phyloP scores from a whole-genome alignment of 306 rosid genomes.

The Prunus salicina region DNA sequence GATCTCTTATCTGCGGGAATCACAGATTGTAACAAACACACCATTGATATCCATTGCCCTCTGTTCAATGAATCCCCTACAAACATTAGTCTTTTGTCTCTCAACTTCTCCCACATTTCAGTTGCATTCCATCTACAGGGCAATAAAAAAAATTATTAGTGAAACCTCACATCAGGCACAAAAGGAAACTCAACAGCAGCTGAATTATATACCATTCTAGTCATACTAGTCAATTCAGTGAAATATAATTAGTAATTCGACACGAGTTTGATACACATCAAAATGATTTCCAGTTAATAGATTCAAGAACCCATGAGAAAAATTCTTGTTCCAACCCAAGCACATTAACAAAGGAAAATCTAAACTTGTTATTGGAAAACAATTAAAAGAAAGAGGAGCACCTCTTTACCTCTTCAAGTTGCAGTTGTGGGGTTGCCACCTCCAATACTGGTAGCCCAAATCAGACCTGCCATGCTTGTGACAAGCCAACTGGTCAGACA shows the following conservation, averaged over 20 bases:
- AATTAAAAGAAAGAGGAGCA: constrained; percentile 19
- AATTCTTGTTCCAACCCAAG: constrained; percentile 7
- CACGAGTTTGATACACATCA: neutral
- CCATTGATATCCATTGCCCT: constrained; percentile 98
- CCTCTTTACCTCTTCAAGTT: constrained; percentile 90
- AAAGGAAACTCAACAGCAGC: constrained; percentile 1
- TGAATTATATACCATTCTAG: neutral
- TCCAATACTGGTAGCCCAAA: constrained; percentile 79
- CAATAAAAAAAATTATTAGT: constrained; percentile 19
- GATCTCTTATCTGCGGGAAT: constrained; percentile 82
- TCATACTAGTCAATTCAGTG: neutral
- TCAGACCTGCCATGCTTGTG: constrained; percentile 91
- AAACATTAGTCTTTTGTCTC: constrained; percentile 90
- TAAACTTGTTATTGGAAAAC: neutral
- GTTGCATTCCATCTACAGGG: constrained; percentile 58
- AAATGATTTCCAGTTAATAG: neutral
- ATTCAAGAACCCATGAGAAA: neutral
- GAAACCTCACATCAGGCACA: neutral
- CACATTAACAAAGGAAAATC: neutral
- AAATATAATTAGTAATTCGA: neutral
- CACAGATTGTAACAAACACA: constrained; percentile 85
- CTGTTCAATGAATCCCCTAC: constrained; percentile 96
- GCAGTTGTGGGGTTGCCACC: constrained; percentile 96
- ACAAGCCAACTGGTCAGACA: constrained; percentile 98
- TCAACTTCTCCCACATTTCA: constrained; percentile 94